A percentile compares a stretch with the other conserved stretches of the same genome.
phyloP scores from a whole-genome alignment of 352 stramenopile species.

The Elongisporangium prolatum region DNA sequence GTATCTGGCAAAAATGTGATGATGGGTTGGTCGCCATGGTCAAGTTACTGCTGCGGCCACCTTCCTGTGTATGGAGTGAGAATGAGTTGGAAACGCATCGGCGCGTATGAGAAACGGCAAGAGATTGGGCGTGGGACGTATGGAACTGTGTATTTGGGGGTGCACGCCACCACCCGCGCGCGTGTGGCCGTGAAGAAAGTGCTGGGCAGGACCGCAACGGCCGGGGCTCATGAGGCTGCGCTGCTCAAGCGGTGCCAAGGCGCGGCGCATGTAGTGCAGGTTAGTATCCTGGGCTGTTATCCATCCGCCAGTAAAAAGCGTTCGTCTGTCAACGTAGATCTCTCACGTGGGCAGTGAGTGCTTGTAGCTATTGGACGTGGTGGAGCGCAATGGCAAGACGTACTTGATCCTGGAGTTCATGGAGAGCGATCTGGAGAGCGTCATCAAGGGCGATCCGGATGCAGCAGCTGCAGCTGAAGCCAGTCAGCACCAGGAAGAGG shows the following conservation, averaged over 20 bases:
- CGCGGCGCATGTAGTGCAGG: slow-evolving; percentile 53
- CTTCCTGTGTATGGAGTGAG: not conserved
- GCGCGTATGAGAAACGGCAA: slow-evolving; percentile 59
- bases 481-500: slow-evolving; percentile 1
- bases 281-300: slow-evolving; percentile 10
- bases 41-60: not conserved
- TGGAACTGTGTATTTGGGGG: slow-evolving; percentile 65
- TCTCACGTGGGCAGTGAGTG: not conserved
- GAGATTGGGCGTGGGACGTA: slow-evolving; percentile 83
- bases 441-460: slow-evolving; percentile 23
- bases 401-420: slow-evolving; percentile 78
- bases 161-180: slow-evolving; percentile 24
- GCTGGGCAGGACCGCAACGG: slow-evolving; percentile 21
- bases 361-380: slow-evolving; percentile 46
- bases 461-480: slow-evolving; percentile 15
- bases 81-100: slow-evolving; percentile 37
- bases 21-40: not conserved
- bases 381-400: slow-evolving; percentile 57
- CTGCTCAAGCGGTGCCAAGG: slow-evolving; percentile 45
- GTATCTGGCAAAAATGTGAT: not conserved
- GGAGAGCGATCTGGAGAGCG: slow-evolving; percentile 68
- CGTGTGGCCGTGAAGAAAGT: slow-evolving; percentile 81
- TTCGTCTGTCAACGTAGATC: not conserved
- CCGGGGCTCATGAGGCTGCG: slow-evolving; percentile 40
- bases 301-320: not conserved